A percentile compares a stretch with the other conserved stretches of the same genome.
Evolutionary conservation across 495 filamentous ascomycete genomes (phyloP).

Genomic region (Amphirosellinia nigrospora): DNA sequence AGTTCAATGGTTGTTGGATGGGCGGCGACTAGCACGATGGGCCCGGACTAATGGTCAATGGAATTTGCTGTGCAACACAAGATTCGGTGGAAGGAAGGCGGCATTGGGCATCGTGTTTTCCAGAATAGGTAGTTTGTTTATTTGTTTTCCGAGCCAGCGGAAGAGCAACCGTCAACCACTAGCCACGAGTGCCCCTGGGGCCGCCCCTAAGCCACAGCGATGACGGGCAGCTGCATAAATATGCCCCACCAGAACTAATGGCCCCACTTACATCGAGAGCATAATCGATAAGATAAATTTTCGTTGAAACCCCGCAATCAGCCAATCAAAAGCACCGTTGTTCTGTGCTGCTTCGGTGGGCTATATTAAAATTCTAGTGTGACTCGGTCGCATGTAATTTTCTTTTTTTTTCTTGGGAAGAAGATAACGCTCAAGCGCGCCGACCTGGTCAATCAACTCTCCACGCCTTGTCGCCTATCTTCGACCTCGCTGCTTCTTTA

Average conservation of each 20-base stretch:
- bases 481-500: constrained; percentile 40
- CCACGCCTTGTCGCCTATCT: constrained; percentile 43
- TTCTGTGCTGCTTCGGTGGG: neutral
- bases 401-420: constrained; percentile 63
- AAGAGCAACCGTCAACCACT: constrained; percentile 33
- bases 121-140: constrained; percentile 43
- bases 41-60: constrained; percentile 10
- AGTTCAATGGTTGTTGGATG: neutral
- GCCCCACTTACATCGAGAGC: neutral
- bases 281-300: constrained; percentile 17
- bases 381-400: constrained; percentile 46
- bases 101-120: constrained; percentile 31
- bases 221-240: neutral
- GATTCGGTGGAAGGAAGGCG: neutral
- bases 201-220: neutral
- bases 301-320: neutral
- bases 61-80: constrained; percentile 3
- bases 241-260: neutral
- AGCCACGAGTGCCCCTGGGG: constrained; percentile 18
- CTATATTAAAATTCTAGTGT: constrained; percentile 30
- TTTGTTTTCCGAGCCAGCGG: constrained; percentile 36
- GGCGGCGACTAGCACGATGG: neutral
- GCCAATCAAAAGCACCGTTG: constrained; percentile 17
- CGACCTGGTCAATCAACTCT: constrained; percentile 46
- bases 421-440: constrained; percentile 60